Percentiles rank a stretch among this genome's conserved stretches.
Evolutionary conservation across 495 filamentous ascomycete species (phyloP).

Genomic region (Terfezia boudieri): DNA sequence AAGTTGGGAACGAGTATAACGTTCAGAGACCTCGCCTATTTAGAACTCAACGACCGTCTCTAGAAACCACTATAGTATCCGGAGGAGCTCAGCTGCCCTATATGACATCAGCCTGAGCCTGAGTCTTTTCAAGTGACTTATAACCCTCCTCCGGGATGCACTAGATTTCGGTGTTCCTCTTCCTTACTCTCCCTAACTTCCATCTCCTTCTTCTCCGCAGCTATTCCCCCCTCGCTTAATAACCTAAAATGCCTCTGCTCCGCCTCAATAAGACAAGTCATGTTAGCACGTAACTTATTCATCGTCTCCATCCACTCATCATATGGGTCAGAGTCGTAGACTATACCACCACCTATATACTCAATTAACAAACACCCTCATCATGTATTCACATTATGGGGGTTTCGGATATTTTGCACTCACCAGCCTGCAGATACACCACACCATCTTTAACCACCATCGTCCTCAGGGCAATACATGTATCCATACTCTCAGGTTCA

Average conservation of each 20-base stretch:
- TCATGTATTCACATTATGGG: neutral
- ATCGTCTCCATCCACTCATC: constrained; percentile 95
- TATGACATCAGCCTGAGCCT: too few species aligned
- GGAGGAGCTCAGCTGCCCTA: too few species aligned
- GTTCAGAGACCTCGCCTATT: too few species aligned
- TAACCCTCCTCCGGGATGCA: constrained; percentile 10
- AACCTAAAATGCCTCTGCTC: constrained; percentile 47
- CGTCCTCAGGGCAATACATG: constrained; percentile 89
- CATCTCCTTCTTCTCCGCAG: constrained; percentile 24
- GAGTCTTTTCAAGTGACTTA: neutral
- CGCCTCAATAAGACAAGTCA: constrained; percentile 62
- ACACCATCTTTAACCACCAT: constrained; percentile 85
- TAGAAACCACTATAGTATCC: too few species aligned
- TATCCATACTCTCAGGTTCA: constrained; percentile 79
- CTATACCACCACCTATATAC: constrained; percentile 63
- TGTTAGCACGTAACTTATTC: constrained; percentile 82
- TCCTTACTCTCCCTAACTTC: constrained; percentile 3
- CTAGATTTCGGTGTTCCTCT: neutral
- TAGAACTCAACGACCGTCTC: too few species aligned
- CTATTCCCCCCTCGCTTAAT: constrained; percentile 22
- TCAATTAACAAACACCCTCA: neutral
- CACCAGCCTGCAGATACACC: constrained; percentile 74
- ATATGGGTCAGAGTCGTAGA: constrained; percentile 81
- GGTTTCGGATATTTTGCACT: constrained; percentile 5
- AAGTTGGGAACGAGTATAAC: too few species aligned